phyloP scores from a whole-genome alignment of 495 filamentous ascomycete species.

The Neurospora sublineolata region DNA sequence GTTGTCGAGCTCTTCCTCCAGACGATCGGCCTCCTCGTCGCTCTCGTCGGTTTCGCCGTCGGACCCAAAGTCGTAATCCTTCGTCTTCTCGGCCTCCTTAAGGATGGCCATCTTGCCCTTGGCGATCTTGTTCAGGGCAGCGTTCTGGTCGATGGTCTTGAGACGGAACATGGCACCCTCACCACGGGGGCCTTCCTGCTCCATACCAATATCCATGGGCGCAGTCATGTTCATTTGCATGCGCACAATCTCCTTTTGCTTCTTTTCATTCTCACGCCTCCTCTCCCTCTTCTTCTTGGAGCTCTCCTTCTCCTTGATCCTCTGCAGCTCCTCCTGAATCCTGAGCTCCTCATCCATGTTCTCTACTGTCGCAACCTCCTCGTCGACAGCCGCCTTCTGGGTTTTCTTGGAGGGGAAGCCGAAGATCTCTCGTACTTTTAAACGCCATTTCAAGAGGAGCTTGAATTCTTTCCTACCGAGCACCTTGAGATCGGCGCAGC shows the following conservation, averaged over 20 bases:
- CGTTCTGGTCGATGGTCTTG: slow-evolving; percentile 63
- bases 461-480: slow-evolving; percentile 93
- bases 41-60: slow-evolving; percentile 46
- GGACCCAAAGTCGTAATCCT: slow-evolving; percentile 47
- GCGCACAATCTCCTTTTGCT: slow-evolving; percentile 78
- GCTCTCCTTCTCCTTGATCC: slow-evolving; percentile 64
- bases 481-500: slow-evolving; percentile 81
- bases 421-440: slow-evolving; percentile 84
- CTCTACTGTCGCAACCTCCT: slow-evolving; percentile 69
- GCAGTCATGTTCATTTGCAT: slow-evolving; percentile 96
- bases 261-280: slow-evolving; percentile 77
- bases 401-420: slow-evolving; percentile 71
- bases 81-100: slow-evolving; percentile 40
- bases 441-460: slow-evolving; percentile 78
- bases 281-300: slow-evolving; percentile 67
- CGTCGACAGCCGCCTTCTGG: slow-evolving; percentile 33
- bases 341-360: slow-evolving; percentile 89
- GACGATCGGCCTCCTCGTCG: slow-evolving; percentile 67
- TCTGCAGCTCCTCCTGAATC: slow-evolving; percentile 77
- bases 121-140: slow-evolving; percentile 55
- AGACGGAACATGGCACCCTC: slow-evolving; percentile 74
- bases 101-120: slow-evolving; percentile 65
- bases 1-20: slow-evolving; percentile 74
- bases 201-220: slow-evolving; percentile 90
- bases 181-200: slow-evolving; percentile 68